Conservation (phyloP, 371 early-diverging fungal genomes). For the Rhizopus sp. region DNA sequence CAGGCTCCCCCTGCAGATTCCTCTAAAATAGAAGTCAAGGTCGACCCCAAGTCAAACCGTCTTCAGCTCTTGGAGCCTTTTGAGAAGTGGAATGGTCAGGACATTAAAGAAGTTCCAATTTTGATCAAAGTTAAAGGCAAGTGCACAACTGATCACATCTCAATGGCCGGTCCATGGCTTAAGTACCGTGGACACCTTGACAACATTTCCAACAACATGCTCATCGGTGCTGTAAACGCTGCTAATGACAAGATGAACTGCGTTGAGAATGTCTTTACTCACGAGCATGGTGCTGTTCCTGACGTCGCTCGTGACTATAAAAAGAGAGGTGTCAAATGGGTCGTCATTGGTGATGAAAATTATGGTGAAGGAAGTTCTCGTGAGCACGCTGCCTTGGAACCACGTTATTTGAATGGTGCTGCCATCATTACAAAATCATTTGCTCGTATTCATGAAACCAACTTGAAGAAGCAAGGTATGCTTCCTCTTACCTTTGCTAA, state of each 20-base stretch:
- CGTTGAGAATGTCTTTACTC: conserved; percentile 70
- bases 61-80: conserved; percentile 92
- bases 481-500: conserved; percentile 93
- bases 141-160: conserved; percentile 91
- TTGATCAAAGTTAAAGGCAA: conserved; percentile 96
- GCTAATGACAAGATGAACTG: conserved; percentile 83
- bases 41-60: conserved; percentile 80
- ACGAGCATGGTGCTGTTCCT: conserved; percentile 82
- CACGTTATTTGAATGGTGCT: conserved; percentile 83
- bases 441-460: conserved; percentile 98
- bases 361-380: conserved; percentile 98
- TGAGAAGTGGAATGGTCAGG: conserved; percentile 86
- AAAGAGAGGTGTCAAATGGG: conserved; percentile 76
- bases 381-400: conserved; percentile 95
- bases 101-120: conserved; percentile 75
- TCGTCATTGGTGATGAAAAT: conserved; percentile 94
- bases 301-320: conserved; percentile 90
- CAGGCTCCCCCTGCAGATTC: conserved; percentile 74
- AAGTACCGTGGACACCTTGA: conserved; percentile 86
- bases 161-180: conserved; percentile 89
- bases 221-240: conserved; percentile 91
- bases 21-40: conserved; percentile 56
- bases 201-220: conserved; percentile 88
- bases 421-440: conserved; percentile 91
- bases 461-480: conserved; percentile 98